phyloP scores from a whole-genome alignment of 75 land plant genomes.

The Isoetes taiwanensis region DNA sequence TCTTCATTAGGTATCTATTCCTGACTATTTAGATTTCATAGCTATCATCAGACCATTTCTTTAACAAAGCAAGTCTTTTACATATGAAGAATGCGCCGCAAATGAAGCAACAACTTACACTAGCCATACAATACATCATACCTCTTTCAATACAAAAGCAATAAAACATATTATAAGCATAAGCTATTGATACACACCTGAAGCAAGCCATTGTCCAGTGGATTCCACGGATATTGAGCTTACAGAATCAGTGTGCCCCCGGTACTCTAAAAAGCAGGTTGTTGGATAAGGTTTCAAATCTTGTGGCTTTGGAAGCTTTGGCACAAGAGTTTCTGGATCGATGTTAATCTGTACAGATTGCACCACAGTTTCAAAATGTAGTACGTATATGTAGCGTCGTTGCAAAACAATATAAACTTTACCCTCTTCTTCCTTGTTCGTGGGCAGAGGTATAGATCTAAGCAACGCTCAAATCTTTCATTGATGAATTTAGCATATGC shows the following conservation, averaged over 20 bases:
- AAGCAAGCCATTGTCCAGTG: conserved; percentile 85
- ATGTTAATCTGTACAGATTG: conserved; percentile 47
- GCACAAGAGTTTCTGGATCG: conserved; percentile 89
- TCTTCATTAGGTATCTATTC: no score
- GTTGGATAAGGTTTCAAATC: conserved; percentile 82
- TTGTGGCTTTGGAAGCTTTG: conserved; percentile 83
- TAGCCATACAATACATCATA: no score
- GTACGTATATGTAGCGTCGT: conserved; percentile 4
- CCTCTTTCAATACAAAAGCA: no score
- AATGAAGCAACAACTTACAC: no score
- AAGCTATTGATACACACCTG: conserved; percentile 44
- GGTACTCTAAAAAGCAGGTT: conserved; percentile 73
- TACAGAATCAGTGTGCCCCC: conserved; percentile 73
- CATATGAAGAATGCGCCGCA: no score
- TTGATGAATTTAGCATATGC: conserved; percentile 71
- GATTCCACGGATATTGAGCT: conserved; percentile 40
- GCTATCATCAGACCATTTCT: no score
- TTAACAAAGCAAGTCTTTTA: no score
- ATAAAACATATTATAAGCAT: no score
- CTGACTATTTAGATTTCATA: no score
- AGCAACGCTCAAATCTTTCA: conserved; percentile 78
- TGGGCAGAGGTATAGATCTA: conserved; percentile 89
- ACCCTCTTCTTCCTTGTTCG: conserved; percentile 82
- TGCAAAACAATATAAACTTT: conserved; percentile 9
- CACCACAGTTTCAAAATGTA: neutral